phyloP scores from a whole-genome alignment of 2,329 filamentous ascomycete species.

The Penicillium sp. region DNA sequence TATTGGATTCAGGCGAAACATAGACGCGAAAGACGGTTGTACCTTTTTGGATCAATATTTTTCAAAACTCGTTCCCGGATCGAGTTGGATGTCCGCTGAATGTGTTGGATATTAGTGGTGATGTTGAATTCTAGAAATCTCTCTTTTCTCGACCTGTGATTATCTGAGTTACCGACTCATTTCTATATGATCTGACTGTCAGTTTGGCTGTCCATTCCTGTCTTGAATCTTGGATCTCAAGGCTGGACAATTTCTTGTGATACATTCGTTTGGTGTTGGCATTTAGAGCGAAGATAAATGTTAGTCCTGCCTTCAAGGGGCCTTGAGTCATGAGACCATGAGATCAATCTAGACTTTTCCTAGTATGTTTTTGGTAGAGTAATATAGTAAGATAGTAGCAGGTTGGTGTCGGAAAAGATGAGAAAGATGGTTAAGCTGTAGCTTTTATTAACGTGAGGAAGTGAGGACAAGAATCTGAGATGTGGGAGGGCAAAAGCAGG shows the following conservation, averaged over 20 bases:
- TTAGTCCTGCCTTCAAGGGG: not conserved
- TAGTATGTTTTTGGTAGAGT: no score
- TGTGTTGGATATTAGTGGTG: not conserved
- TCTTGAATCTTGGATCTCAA: not conserved
- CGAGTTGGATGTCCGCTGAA: not conserved
- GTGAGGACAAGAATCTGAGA: no score
- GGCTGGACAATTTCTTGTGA: not conserved
- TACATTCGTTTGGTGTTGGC: slow-evolving; percentile 1
- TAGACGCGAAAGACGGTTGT: slow-evolving; percentile 10
- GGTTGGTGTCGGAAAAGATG: no score
- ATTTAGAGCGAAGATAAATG: slow-evolving; percentile 2
- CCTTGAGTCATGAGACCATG: slow-evolving; percentile 1
- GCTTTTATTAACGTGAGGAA: no score
- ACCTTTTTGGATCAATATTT: not conserved
- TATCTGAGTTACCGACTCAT: not conserved
- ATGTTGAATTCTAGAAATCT: not conserved
- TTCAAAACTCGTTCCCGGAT: not conserved
- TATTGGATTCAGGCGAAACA: slow-evolving; percentile 14
- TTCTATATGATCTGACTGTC: not conserved
- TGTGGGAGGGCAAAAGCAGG: no score
- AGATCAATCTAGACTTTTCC: not conserved
- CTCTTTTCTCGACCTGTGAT: not conserved
- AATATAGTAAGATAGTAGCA: no score
- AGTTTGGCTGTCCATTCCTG: not conserved
- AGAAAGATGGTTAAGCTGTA: no score